Base-by-base conservation (phyloP, 257 asterid species). In the Datura wrightii region DNA sequence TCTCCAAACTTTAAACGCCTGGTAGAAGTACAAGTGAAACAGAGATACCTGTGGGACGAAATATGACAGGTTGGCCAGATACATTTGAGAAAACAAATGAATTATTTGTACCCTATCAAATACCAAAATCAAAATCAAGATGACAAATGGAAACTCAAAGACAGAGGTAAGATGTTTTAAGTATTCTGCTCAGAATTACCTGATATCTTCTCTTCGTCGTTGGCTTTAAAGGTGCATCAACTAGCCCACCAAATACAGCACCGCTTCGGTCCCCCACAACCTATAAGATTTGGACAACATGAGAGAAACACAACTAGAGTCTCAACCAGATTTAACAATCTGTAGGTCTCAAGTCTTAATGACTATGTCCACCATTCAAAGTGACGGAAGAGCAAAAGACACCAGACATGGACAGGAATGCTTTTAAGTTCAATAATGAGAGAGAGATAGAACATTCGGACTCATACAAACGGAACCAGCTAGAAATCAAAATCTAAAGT, bases 261-360 rank as follows among this genome's bases (percentile, higher is more conserved):
- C 99, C 98, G 5, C 88, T 91, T 60, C 95, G 92, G 84, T 96
- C 99, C 82, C 99, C 99, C 24, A 96, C 98, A 89, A 93, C 98
- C 99, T 96, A 84, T 74, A 88, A 81, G 31, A 48, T 44, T 56
- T 13, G 83, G 82, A 71, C 48, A 24, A 71, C 34, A 59, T 16
- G 15, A 83, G 72, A 52, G 56, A 82, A 55, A 79, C 78, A 83
- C 52, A 46, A 76, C 82, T 31, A 52, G 62, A 11, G 11, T 72
- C 10, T 19, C 10, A 24, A 15, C 3, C 58, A 72, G 41, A 48
- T 74, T 24, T 24, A 74, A 76, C n/a, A 76, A 76, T 76, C 1
- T 24, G 56, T 2, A 76, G 50, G 59, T 50, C 31, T 50, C 44
- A 74, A 50, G 31, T 31, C 62, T 48, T 50, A 50, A 76, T 48